Conservation (phyloP, 257 asterid genomes). For the Solanum pimpinellifolium region DNA sequence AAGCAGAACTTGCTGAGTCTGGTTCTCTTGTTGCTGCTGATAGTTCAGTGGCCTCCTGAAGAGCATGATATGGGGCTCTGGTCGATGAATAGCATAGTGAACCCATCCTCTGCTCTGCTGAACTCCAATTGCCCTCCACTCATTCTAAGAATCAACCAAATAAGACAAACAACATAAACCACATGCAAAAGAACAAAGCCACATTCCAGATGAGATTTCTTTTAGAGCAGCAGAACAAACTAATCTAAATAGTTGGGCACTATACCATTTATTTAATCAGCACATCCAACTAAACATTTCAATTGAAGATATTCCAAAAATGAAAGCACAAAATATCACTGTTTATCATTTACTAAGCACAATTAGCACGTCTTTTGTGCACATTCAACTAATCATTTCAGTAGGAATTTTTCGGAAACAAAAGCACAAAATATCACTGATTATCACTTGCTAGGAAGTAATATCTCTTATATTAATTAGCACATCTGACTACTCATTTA, state of each 20-base stretch:
- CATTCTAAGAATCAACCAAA: slow-evolving; percentile 31
- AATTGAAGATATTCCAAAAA: neutral
- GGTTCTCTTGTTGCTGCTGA: slow-evolving; percentile 75
- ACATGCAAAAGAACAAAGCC: neutral
- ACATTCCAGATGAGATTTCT: neutral
- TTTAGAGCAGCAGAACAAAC: neutral
- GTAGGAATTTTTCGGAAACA: neutral
- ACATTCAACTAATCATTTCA: neutral
- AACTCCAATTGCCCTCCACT: slow-evolving; percentile 93
- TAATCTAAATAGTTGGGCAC: neutral
- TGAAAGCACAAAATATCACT: neutral
- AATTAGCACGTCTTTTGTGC: neutral
- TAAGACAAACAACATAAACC: neutral
- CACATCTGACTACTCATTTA: neutral
- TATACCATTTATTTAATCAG: neutral
- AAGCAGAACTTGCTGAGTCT: slow-evolving; percentile 29
- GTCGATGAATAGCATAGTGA: slow-evolving; percentile 88
- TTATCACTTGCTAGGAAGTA: neutral
- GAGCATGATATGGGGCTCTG: slow-evolving; percentile 98
- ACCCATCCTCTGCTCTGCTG: slow-evolving; percentile 99
- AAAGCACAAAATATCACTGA: neutral
- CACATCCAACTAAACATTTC: neutral
- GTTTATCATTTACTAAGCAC: neutral
- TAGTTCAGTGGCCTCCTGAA: slow-evolving; percentile 88
- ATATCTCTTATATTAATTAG: neutral